Base-by-base conservation (phyloP, 2,329 filamentous ascomycete genomes). In the Cordyceps fumosorosea region DNA sequence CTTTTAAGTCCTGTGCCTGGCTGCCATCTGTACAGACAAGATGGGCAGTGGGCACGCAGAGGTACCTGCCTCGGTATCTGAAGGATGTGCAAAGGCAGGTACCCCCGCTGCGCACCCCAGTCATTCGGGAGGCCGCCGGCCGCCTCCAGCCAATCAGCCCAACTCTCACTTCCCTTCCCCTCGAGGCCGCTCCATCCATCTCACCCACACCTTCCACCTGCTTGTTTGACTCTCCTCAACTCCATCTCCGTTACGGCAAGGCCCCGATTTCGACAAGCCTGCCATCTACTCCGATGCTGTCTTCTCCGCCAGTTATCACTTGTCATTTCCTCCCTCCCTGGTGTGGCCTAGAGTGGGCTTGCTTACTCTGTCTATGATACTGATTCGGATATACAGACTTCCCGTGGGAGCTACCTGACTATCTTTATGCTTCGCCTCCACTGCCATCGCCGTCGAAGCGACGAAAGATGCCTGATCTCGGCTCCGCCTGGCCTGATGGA, bases 61-160 rank as follows among this genome's bases (percentile, higher is more conserved):
- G 44, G 44, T 45, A 22, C 44, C 44, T 42, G 14, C 14, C 40
- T 44, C 40, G 40, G 16, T n/a, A 14, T 12, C 8, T 37, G 5
- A 37, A 37, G 8, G 29, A 32, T 32, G 29, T 37, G 32, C 10
- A 34, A 18, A 44, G 42, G 42, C 42, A 44, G 3, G 42, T 44
- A 44, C 20, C 4, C 20, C 10, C 20, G 44, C 20, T 22, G 18
- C 44, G 18, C 18, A 26, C 56, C 56, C 56, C 56, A 26, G 56
- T 40, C 44, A 48, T 48, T 58, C 45, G 56, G 20, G 56, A 58
- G 56, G 56, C 56, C 56, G 56, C 56, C 56, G 12, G 56, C 45
- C n/a, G 48, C 29, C 20, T 24, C 24, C 47, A 50, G n/a, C 40
- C 54, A 56, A 26, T 29, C 54, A 56, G 16, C 54, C 54, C n/a